phyloP scores from a whole-genome alignment of 768 basidiomycete genomes.

The Lentinula sp. region DNA sequence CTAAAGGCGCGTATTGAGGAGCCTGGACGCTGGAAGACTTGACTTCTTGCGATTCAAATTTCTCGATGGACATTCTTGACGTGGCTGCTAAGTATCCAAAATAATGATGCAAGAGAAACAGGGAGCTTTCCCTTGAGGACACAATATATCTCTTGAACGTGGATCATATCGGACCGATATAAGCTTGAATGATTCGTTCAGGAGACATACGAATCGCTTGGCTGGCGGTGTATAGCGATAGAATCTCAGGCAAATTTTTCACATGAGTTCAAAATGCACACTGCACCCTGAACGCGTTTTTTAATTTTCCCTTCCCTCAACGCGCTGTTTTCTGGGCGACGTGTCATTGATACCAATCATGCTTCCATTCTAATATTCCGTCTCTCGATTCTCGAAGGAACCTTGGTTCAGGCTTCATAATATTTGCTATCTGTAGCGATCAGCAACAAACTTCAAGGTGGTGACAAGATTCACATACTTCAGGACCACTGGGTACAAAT shows the following conservation, averaged over 20 bases:
- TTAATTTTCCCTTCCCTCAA: no score
- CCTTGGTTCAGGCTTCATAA: no score
- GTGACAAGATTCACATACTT: background rate
- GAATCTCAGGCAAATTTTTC: background rate
- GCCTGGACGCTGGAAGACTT: background rate
- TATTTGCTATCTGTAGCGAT: background rate
- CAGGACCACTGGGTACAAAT: background rate
- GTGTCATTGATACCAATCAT: no score
- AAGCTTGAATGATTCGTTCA: background rate
- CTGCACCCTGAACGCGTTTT: background rate
- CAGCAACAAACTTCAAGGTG: background rate
- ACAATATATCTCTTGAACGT: background rate
- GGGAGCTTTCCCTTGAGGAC: background rate
- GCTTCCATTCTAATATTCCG: no score
- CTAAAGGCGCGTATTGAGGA: background rate
- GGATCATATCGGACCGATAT: background rate
- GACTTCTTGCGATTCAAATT: background rate
- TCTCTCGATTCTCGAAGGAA: no score
- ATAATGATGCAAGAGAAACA: background rate
- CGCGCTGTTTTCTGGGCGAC: no score
- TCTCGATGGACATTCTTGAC: background rate
- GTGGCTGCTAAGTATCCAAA: background rate
- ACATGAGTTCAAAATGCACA: background rate
- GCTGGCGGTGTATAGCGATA: background rate
- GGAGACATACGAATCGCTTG: background rate